Base-by-base conservation (phyloP, 768 basidiomycete species). In the Boletus pseudo-olivaceus region DNA sequence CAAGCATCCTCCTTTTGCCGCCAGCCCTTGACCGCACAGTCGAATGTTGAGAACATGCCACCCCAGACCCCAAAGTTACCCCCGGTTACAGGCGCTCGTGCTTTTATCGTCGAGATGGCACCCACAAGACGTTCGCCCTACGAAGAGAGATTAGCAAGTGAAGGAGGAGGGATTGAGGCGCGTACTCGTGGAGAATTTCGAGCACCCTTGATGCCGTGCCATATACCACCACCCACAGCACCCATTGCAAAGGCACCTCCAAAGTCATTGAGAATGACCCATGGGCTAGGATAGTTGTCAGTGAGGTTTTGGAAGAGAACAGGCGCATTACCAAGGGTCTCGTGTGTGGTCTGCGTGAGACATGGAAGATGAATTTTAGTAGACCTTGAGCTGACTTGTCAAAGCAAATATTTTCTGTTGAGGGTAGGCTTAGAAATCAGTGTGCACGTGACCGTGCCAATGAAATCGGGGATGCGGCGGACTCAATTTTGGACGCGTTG, bases 231-330 rank as follows among this genome's bases (percentile, higher is more conserved):
- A 64, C 96, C 96, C 51, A 98, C 87, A 34, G 94, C 93, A 70
- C 95, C 95, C 95, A 98, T 98, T 17, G 95, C 84, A 73, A 97
- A 96, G 12, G 95, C 94, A 57, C 93, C 95, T 56, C 96, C 95
- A 73, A 95, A 96, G 77, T 98, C 96, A 78, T 92, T 97, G 64
- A 98, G 86, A 69, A 98, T 90, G 49, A 98, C 95, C 93, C 94
- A 98, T 65, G 96, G 96, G 75, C 96, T 98, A 65, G 14, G 17
- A 32, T 20, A 39, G 33, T 8, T 1, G 49, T 62, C 29, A 62
- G 64, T 30, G 48, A 44, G 1, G 27, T n/a, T 32, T 3, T 12
- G 23, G 1, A 7, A 14, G 19, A 34, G 15, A 20, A 33, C 38
- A 19, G n/a, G 34, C 1, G 23, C 61, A 79, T 56, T 67, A 88